A percentile compares a stretch with the other conserved stretches of the same genome.
Evolutionary conservation across 352 stramenopile species (phyloP).

Genomic region (Phytophthora pseudosyringae): DNA sequence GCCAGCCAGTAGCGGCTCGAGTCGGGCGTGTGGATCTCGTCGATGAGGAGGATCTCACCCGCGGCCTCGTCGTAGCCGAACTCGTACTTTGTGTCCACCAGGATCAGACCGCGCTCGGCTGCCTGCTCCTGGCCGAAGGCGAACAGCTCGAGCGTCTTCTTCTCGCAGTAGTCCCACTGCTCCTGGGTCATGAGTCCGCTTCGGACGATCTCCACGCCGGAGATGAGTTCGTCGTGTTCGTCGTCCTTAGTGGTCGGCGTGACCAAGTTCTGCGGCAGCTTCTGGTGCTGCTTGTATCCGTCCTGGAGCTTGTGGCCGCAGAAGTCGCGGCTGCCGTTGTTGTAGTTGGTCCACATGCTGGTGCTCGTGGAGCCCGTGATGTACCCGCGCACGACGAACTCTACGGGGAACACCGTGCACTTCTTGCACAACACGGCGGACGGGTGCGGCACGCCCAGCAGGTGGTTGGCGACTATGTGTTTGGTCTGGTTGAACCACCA

Average conservation of each 20-base stretch:
- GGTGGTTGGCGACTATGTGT: conserved; percentile 98
- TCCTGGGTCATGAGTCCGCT: conserved; percentile 96
- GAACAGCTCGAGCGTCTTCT: conserved; percentile 93
- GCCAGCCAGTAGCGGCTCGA: conserved; percentile 96
- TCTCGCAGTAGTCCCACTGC: conserved; percentile 96
- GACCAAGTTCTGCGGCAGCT: conserved; percentile 94
- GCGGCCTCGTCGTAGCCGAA: conserved; percentile 79
- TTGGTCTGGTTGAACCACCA: conserved; percentile 97
- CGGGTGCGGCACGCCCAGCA: conserved; percentile 94
- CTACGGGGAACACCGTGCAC: conserved; percentile 97
- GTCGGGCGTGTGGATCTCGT: conserved; percentile 99
- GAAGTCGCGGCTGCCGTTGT: conserved; percentile 95
- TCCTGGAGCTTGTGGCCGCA: conserved; percentile 96
- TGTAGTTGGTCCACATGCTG: conserved; percentile 99
- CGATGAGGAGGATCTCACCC: conserved; percentile 96
- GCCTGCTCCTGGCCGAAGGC: conserved; percentile 94
- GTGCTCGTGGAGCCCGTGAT: conserved; percentile 97
- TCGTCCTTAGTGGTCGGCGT: conserved; percentile 99
- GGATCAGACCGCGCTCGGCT: conserved; percentile 93
- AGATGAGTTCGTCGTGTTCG: conserved; percentile 98
- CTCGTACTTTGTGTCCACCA: conserved; percentile 99
- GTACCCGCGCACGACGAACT: conserved; percentile 99
- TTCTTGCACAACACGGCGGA: conserved; percentile 97
- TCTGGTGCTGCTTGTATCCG: conserved; percentile 97
- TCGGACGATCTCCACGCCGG: conserved; percentile 91